Conservation (phyloP, 495 filamentous ascomycete genomes). For the Tuber microsphaerosporum region DNA sequence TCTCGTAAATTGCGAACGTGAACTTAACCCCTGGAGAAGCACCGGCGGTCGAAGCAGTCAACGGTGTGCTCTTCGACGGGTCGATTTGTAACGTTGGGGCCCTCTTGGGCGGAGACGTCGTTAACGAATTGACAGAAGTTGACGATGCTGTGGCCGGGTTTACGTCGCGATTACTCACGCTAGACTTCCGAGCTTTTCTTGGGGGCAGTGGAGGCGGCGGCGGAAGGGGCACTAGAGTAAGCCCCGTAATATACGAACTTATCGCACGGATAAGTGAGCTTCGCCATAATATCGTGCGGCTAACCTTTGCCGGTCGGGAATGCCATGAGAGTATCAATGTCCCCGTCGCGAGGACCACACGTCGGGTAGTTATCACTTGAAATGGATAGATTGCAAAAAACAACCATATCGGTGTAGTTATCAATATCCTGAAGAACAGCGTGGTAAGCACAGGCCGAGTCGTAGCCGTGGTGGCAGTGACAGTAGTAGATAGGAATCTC, state of each 20-base stretch:
- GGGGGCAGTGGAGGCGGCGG: constrained; percentile 38
- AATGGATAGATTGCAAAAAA: constrained; percentile 70
- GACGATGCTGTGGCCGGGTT: constrained; percentile 21
- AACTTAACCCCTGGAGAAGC: constrained; percentile 72
- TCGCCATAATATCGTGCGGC: constrained; percentile 83
- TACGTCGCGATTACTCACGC: constrained; percentile 16
- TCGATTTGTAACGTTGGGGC: constrained; percentile 13
- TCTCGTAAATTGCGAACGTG: constrained; percentile 93
- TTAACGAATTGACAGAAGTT: constrained; percentile 28
- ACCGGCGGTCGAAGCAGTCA: constrained; percentile 23
- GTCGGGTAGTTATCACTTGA: constrained; percentile 76
- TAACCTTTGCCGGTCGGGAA: constrained; percentile 74
- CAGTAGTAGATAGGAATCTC: constrained; percentile 86
- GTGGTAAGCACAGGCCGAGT: constrained; percentile 85
- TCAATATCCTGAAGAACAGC: constrained; percentile 78
- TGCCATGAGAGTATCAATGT: constrained; percentile 86
- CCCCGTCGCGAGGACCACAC: constrained; percentile 69
- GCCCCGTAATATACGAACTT: constrained; percentile 64
- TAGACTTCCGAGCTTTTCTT: constrained; percentile 16
- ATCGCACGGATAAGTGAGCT: constrained; percentile 64
- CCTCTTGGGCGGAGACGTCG: constrained; percentile 17
- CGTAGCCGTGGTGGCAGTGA: constrained; percentile 83
- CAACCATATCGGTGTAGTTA: constrained; percentile 84
- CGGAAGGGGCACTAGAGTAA: constrained; percentile 55
- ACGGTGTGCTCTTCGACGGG: constrained; percentile 27